Evolutionary conservation across 1,284 basidiomycete genomes (phyloP).

Genomic region (Cutaneotrichosporon daszewskae): DNA sequence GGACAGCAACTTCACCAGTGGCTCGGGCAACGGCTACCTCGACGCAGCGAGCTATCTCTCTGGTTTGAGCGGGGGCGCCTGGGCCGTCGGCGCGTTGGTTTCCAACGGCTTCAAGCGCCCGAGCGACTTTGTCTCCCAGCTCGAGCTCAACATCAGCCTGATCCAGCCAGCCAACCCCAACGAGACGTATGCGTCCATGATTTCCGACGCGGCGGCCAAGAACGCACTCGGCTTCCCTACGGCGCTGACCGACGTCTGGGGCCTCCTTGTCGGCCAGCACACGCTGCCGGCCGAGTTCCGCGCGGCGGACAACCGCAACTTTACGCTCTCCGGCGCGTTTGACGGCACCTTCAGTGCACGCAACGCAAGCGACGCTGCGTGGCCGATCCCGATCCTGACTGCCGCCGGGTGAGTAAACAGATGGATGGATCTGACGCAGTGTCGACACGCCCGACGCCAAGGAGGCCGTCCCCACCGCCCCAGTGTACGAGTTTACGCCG

Average conservation of each 20-base stretch:
- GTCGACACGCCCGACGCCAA: background rate
- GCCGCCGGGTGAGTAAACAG: background rate
- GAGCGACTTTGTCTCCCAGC: constrained; percentile 45
- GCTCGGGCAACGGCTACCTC: no score
- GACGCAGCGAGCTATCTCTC: constrained; percentile 40
- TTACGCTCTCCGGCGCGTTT: constrained; percentile 34
- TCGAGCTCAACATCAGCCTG: constrained; percentile 48
- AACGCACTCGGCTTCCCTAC: constrained; percentile 33
- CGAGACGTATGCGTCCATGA: constrained; percentile 45
- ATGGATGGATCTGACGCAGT: no score
- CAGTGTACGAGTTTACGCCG: constrained; percentile 45
- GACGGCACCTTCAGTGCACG: constrained; percentile 12
- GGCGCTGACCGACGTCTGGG: constrained; percentile 44
- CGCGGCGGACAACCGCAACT: constrained; percentile 36
- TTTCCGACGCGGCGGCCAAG: constrained; percentile 41
- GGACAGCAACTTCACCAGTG: no score
- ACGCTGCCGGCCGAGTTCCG: constrained; percentile 39
- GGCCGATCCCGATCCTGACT: constrained; percentile 15
- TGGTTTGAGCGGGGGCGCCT: constrained; percentile 43
- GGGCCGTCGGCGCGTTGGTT: constrained; percentile 39
- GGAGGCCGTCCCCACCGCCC: constrained; percentile 18
- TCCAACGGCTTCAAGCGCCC: constrained; percentile 37
- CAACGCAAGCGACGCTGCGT: no score
- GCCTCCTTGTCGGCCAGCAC: constrained; percentile 38
- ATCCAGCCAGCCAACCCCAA: constrained; percentile 45